A percentile compares a stretch with the other conserved stretches of the same genome.
These are phyloP conservation scores for Mycosarcoma mackinlayi DNA, from an alignment of 1,284 basidiomycete genomes.

Conservation along the genomic window DNA sequence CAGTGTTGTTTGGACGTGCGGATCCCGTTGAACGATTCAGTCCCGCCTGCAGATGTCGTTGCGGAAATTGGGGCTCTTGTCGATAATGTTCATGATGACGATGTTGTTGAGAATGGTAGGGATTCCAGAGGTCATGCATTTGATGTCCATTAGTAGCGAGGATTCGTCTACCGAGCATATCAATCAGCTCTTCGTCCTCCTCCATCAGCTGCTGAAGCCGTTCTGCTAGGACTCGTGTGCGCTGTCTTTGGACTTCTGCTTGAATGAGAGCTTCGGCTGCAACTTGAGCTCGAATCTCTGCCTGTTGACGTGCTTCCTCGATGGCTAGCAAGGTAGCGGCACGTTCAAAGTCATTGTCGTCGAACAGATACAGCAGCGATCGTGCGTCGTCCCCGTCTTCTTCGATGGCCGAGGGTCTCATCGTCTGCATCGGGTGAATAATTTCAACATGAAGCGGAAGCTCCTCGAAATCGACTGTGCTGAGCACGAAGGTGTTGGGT, in stretches of 20 bases:
- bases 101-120: constrained; percentile 12
- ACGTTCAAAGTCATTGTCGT: constrained; percentile 44
- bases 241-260: constrained; percentile 24
- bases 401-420: constrained; percentile 40
- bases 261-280: constrained; percentile 20
- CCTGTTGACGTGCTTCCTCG: constrained; percentile 22
- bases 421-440: constrained; percentile 9
- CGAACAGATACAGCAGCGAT: constrained; percentile 51
- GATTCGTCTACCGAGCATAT: constrained; percentile 49
- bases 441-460: constrained; percentile 20
- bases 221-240: constrained; percentile 5
- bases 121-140: constrained; percentile 30
- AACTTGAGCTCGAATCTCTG: constrained; percentile 15
- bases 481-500: constrained; percentile 13
- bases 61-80: not conserved
- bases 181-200: constrained; percentile 50
- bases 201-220: constrained; percentile 38
- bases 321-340: constrained; percentile 26
- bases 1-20: not conserved
- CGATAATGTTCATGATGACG: constrained; percentile 1
- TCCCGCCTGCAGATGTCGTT: not conserved
- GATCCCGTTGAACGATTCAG: not conserved
- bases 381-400: constrained; percentile 45
- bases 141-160: constrained; percentile 48
- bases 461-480: constrained; percentile 37